Conservation (phyloP, 2,329 filamentous ascomycete species). For the Fusarium fracticaudum region DNA sequence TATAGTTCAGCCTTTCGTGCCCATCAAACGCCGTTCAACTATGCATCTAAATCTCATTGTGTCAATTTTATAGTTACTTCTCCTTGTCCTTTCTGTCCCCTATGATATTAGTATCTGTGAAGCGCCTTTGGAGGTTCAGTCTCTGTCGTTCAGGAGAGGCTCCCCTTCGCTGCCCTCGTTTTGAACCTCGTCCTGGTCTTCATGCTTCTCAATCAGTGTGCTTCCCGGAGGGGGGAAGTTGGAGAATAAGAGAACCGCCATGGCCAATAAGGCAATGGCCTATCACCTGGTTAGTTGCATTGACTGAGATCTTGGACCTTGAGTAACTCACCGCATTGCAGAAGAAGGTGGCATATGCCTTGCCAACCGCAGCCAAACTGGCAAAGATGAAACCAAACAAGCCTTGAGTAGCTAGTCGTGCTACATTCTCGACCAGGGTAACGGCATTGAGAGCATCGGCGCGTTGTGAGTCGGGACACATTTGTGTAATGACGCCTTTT, state of each 20-base stretch:
- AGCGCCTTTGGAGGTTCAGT: background rate
- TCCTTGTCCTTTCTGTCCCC: accelerated
- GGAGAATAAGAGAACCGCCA: slow-evolving; percentile 53
- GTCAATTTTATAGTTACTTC: background rate
- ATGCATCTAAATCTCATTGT: background rate
- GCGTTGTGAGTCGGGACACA: slow-evolving; percentile 70
- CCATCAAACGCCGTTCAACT: background rate
- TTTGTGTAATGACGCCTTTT: slow-evolving; percentile 78
- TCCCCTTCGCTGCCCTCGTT: background rate
- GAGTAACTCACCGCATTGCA: slow-evolving; percentile 67
- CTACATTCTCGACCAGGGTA: slow-evolving; percentile 75
- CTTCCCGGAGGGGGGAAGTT: slow-evolving; percentile 55
- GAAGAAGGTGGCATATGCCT: slow-evolving; percentile 71
- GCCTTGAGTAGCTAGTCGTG: slow-evolving; percentile 69
- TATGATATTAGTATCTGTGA: accelerated
- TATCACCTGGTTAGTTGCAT: slow-evolving; percentile 37
- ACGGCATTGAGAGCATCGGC: slow-evolving; percentile 75
- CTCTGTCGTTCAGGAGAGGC: background rate
- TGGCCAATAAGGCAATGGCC: slow-evolving; percentile 61
- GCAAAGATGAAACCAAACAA: slow-evolving; percentile 75
- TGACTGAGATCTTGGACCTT: accelerated
- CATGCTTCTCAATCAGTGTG: slow-evolving; percentile 44
- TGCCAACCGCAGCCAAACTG: slow-evolving; percentile 67
- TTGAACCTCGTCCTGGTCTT: background rate
- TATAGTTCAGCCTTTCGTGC: background rate